Percentiles rank a stretch among this genome's conserved stretches.
These are phyloP conservation scores for Sphenostylis stenocarpa DNA, from an alignment of 306 rosid species.

Conservation along the genomic window DNA sequence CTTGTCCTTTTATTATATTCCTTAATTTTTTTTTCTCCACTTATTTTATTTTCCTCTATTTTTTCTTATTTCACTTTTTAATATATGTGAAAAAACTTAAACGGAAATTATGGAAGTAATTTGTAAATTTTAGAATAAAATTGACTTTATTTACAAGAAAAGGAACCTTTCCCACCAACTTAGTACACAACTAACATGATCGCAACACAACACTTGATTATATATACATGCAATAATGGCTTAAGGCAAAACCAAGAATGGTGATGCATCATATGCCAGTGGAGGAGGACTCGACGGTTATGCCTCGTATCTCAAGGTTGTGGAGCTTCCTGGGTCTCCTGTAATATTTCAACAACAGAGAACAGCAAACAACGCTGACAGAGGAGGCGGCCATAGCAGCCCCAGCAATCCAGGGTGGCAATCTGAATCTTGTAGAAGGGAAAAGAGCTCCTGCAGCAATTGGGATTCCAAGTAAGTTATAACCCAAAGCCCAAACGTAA, in stretches of 20 bases:
- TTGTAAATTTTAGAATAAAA: too few species aligned
- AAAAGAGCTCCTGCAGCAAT: slow-evolving; percentile 79
- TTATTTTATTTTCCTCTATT: too few species aligned
- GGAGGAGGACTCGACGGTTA: slow-evolving; percentile 28
- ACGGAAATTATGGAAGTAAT: too few species aligned
- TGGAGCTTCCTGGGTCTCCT: slow-evolving; percentile 70
- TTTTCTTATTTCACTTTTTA: too few species aligned
- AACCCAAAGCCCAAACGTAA: slow-evolving; percentile 88
- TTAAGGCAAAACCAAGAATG: slow-evolving; percentile 2
- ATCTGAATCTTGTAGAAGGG: slow-evolving; percentile 68
- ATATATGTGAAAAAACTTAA: too few species aligned
- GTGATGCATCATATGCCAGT: slow-evolving; percentile 11
- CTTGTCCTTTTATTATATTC: too few species aligned
- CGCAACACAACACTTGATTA: neutral
- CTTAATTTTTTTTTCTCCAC: too few species aligned
- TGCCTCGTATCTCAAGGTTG: slow-evolving; percentile 58
- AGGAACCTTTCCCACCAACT: neutral
- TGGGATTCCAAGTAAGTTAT: slow-evolving; percentile 82
- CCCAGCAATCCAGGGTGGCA: slow-evolving; percentile 96
- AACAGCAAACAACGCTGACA: slow-evolving; percentile 85
- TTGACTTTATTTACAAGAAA: neutral
- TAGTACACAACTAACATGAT: neutral
- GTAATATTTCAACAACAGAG: slow-evolving; percentile 77
- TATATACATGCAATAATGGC: neutral
- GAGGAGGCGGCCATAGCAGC: slow-evolving; percentile 99